Evolutionary conservation across 2,329 filamentous ascomycete genomes (phyloP).

Genomic region (Intubia oerlemansii): DNA sequence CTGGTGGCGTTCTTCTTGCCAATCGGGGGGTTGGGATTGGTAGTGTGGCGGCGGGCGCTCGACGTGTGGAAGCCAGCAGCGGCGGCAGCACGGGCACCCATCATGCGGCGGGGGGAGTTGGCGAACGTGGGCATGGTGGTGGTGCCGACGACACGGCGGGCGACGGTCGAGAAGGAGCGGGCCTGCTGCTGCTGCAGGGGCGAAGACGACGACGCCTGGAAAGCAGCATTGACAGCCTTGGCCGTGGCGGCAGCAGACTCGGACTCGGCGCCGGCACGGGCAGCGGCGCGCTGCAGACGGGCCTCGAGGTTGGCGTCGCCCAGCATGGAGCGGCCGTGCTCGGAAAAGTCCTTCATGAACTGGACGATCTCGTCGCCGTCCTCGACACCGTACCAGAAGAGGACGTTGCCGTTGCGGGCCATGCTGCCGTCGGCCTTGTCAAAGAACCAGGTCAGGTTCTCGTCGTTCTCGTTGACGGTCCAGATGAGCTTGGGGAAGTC

Average conservation of each 20-base stretch:
- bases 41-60: conserved; percentile 29
- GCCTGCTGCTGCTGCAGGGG: conserved; percentile 21
- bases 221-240: conserved; percentile 1
- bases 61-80: conserved; percentile 6
- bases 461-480: conserved; percentile 91
- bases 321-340: conserved; percentile 69
- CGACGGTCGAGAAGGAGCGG: conserved; percentile 37
- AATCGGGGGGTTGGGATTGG: conserved; percentile 77
- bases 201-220: conserved; percentile 5
- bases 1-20: conserved; percentile 78
- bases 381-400: conserved; percentile 92
- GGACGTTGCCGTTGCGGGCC: conserved; percentile 63
- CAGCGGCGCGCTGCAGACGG: conserved; percentile 59
- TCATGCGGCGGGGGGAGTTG: conserved; percentile 2
- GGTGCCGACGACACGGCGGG: conserved; percentile 13
- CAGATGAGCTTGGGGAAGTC: conserved; percentile 80
- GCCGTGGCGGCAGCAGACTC: conserved; percentile 13
- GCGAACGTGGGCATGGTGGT: background rate
- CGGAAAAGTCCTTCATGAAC: conserved; percentile 67
- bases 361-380: conserved; percentile 61
- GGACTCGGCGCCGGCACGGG: conserved; percentile 19
- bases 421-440: conserved; percentile 91
- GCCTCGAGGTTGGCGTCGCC: conserved; percentile 76
- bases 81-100: too few species aligned
- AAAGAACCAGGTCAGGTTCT: conserved; percentile 96